These are phyloP conservation scores for Boletales sp. DNA, from an alignment of 768 basidiomycete genomes.

Conservation along the genomic window DNA sequence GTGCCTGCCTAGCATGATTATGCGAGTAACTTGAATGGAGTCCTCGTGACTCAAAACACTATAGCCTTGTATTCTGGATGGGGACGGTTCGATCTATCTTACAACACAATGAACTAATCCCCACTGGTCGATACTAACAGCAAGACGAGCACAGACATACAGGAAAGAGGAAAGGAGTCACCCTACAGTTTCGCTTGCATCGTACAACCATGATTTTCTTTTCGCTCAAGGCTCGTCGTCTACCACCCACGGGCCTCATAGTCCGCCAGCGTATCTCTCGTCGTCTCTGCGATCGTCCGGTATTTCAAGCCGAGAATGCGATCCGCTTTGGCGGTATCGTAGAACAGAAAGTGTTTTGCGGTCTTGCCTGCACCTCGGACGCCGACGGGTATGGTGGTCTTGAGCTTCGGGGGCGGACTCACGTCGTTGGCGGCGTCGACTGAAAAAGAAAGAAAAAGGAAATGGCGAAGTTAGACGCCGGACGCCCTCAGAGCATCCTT, in stretches of 20 bases:
- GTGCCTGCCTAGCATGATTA: too few relatives aligned
- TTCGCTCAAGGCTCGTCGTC: not conserved
- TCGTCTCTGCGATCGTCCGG: slow-evolving; percentile 36
- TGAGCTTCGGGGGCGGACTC: slow-evolving; percentile 28
- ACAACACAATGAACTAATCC: too few relatives aligned
- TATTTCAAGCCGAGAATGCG: slow-evolving; percentile 43
- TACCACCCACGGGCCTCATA: slow-evolving; percentile 44
- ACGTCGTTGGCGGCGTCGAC: slow-evolving; percentile 38
- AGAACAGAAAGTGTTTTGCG: slow-evolving; percentile 25
- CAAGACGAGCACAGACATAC: too few relatives aligned
- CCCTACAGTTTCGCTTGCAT: too few relatives aligned
- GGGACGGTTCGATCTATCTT: too few relatives aligned
- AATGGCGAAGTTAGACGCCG: not conserved
- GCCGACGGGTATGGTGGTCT: slow-evolving; percentile 31
- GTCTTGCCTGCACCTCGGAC: slow-evolving; percentile 31
- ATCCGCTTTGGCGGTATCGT: slow-evolving; percentile 35
- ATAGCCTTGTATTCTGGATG: too few relatives aligned
- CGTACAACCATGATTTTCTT: too few relatives aligned
- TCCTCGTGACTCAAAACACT: too few relatives aligned
- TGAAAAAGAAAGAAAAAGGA: slow-evolving; percentile 5
- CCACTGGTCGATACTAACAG: too few relatives aligned
- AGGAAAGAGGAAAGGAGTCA: too few relatives aligned
- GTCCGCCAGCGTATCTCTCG: slow-evolving; percentile 40
- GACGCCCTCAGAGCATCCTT: not conserved
- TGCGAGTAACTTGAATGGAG: too few relatives aligned